These are phyloP conservation scores for Fusarium globosum DNA, from an alignment of 2,329 filamentous ascomycete genomes.

Conservation along the genomic window DNA sequence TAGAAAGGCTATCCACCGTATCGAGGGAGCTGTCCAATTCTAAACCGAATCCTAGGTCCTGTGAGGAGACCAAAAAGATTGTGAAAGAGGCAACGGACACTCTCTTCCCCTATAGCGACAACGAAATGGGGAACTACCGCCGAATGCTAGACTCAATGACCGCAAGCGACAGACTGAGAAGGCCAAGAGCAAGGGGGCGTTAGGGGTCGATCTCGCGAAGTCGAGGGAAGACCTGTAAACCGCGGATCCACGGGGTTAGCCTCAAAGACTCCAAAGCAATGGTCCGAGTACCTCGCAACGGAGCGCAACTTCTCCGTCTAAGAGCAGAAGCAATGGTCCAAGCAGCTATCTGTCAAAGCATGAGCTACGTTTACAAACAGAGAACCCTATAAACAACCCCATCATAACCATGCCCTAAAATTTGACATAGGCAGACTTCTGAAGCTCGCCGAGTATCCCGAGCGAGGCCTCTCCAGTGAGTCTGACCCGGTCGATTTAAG, in stretches of 20 bases:
- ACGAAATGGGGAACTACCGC: background rate
- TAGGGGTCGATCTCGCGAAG: too few relatives aligned
- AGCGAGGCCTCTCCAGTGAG: background rate
- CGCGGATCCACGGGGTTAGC: accelerated
- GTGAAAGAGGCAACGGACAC: background rate
- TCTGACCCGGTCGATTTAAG: background rate
- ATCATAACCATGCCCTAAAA: accelerated
- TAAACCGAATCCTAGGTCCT: accelerated
- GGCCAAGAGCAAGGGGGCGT: background rate
- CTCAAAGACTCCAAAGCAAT: background rate
- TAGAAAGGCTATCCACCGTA: accelerated
- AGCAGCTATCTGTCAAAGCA: background rate
- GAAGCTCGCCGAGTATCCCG: background rate
- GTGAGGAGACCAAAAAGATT: background rate
- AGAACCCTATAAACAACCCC: accelerated
- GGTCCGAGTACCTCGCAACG: background rate
- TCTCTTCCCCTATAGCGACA: too few relatives aligned
- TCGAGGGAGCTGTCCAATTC: background rate
- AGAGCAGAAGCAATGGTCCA: background rate
- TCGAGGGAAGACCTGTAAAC: background rate
- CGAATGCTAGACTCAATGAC: background rate
- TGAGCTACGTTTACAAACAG: background rate
- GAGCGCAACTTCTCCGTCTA: background rate
- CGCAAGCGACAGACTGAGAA: background rate
- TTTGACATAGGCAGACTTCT: background rate